A percentile compares a stretch with the other conserved stretches of the same genome.
Conservation (phyloP, 139 green algal genomes). For the Axilococcus clingmanii region DNA sequence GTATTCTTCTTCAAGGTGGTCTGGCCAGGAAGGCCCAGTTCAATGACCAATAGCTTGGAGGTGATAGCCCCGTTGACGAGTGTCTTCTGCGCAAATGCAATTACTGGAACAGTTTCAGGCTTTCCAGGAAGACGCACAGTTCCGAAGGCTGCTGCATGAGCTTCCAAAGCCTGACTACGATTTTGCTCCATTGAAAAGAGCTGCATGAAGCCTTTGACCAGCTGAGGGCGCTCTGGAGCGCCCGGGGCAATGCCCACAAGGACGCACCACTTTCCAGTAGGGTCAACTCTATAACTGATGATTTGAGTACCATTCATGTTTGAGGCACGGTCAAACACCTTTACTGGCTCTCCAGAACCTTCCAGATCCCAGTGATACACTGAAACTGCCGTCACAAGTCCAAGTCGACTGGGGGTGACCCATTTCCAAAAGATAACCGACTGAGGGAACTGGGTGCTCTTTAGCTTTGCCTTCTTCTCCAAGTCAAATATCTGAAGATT, state of each 20-base stretch:
- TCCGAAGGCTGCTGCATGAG: conserved; percentile 90
- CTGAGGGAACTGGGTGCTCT: conserved; percentile 89
- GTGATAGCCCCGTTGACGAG: conserved; percentile 53
- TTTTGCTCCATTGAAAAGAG: conserved; percentile 94
- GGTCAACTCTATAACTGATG: conserved; percentile 90
- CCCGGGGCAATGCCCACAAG: conserved; percentile 95
- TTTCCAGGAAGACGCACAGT: conserved; percentile 60
- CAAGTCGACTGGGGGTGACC: conserved; percentile 71
- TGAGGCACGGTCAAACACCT: conserved; percentile 93
- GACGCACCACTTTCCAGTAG: conserved; percentile 89
- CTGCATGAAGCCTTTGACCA: conserved; percentile 99
- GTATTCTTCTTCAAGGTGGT: conserved; percentile 75
- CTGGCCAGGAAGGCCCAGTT: conserved; percentile 68
- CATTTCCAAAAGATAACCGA: conserved; percentile 97
- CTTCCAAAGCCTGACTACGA: conserved; percentile 93
- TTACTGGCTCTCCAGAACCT: conserved; percentile 63
- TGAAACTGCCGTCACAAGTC: conserved; percentile 78
- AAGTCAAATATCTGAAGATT: conserved; percentile 98
- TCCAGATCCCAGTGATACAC: conserved; percentile 98
- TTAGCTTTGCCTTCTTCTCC: conserved; percentile 96
- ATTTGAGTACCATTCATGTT: conserved; percentile 96
- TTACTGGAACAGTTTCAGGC: conserved; percentile 63
- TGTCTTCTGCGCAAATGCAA: conserved; percentile 96
- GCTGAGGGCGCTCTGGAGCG: conserved; percentile 77
- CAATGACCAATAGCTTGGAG: conserved; percentile 98